Evolutionary conservation across 306 rosid species (phyloP), one percentile per base, ranked within the genome.

Genomic region (Prosopis cineraria): DNA sequence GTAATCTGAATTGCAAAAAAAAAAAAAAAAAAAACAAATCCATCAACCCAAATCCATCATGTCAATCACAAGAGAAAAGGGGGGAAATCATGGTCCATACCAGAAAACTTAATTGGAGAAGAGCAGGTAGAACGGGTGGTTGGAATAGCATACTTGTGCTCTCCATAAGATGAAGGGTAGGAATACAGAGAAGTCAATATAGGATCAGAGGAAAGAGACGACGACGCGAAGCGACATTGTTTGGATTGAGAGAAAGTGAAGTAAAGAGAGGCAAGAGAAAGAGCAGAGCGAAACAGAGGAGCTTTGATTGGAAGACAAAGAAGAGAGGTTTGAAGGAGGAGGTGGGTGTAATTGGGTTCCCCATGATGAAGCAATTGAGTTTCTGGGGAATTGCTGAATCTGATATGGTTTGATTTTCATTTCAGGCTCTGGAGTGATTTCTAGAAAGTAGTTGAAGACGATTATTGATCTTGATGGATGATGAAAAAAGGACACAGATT

Each of bases 121-220:
- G 97, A 92, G 73, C 98, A 94, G 4, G 93, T 71, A 36, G 92
- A 80, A 56, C 97, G 97, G 47, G 82, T 63, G 34, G 98, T 92
- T 59, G 97, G 86, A 67, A 90, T 55, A 22, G 95, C 96, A 50
- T 94, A 90, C 82, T 94, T 90, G 90, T 91, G 97, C 31, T 94
- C 87, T 4, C 97, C 97, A 59, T 94, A 94, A 47, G 97, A 87
- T 50, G 95, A 78, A 74, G 97, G 97, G 86, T 92, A 94, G 37
- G 85, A 84, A 86, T 92, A 92, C 80, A 88, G 87, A 63, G 96
- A 81, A 30, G 75, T 34, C 44, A 78, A 94, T 12, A 92, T 33
- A 1, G 96, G 96, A 27, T 89, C 95, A 45, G 80, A 88, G 44
- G 91, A 89, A 10, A 33, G 25, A 17, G 55, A 47, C 2, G 96